Evolutionary conservation across 2,329 filamentous ascomycete species (phyloP).

Genomic region (Verticillium nonalfalfae): DNA sequence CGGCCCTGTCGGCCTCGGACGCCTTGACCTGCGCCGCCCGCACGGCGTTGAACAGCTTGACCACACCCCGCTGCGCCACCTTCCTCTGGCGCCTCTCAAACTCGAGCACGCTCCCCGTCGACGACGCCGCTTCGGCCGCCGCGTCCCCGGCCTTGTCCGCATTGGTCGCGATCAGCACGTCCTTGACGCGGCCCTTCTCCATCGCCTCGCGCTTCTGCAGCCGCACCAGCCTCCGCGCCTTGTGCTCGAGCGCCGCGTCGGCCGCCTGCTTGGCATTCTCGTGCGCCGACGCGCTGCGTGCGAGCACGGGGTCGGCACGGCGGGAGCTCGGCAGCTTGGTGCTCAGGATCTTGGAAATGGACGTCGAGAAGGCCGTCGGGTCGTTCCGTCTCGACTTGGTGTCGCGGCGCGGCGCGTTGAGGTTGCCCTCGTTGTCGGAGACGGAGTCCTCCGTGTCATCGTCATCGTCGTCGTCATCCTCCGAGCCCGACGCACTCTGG

Average conservation of each 20-base stretch:
- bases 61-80: conserved; percentile 86
- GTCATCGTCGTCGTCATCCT: conserved; percentile 24
- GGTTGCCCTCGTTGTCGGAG: conserved; percentile 24
- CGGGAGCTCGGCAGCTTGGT: conserved; percentile 81
- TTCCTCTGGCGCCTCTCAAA: conserved; percentile 77
- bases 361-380: conserved; percentile 83
- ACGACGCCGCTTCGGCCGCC: conserved; percentile 21
- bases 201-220: conserved; percentile 72
- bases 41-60: conserved; percentile 95
- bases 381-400: conserved; percentile 81
- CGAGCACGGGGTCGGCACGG: conserved; percentile 84
- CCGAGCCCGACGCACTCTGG: conserved; percentile 1
- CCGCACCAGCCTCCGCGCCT: conserved; percentile 71
- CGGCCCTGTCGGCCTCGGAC: conserved; percentile 65
- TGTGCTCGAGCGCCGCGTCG: conserved; percentile 73
- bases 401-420: conserved; percentile 29
- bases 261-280: conserved; percentile 66
- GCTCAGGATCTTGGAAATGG: conserved; percentile 85
- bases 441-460: conserved; percentile 21
- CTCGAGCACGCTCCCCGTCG: conserved; percentile 52
- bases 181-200: conserved; percentile 83
- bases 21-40: conserved; percentile 87
- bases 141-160: conserved; percentile 37
- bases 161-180: conserved; percentile 66
- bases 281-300: conserved; percentile 70